Conservation (phyloP, 116 monocot genomes). For the Trichopus zeylanicus region DNA sequence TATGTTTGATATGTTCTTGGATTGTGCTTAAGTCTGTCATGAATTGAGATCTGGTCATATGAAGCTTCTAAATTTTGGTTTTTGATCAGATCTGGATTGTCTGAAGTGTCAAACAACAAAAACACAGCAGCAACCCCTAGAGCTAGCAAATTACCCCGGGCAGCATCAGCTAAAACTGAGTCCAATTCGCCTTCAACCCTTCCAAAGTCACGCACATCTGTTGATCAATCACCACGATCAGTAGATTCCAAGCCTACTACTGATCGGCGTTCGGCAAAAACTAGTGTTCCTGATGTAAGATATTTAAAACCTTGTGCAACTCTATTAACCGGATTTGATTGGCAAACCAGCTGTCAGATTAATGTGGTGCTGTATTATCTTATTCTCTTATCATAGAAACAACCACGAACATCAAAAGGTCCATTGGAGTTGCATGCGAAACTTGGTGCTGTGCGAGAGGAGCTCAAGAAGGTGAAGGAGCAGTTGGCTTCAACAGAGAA, state of each 20-base stretch:
- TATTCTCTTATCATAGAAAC: slow-evolving; percentile 14
- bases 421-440: slow-evolving; percentile 16
- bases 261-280: background rate
- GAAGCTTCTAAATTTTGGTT: background rate
- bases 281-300: slow-evolving; percentile 14
- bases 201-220: slow-evolving; percentile 2
- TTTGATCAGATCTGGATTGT: slow-evolving; percentile 22
- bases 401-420: background rate
- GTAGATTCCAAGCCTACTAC: background rate
- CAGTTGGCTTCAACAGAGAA: slow-evolving; percentile 5
- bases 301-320: background rate
- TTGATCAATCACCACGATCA: slow-evolving; percentile 3
- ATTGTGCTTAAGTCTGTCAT: too few relatives aligned
- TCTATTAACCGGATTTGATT: background rate
- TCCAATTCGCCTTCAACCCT: slow-evolving; percentile 5
- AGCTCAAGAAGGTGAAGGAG: slow-evolving; percentile 21
- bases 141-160: slow-evolving; percentile 11
- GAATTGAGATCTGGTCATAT: background rate
- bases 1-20: too few relatives aligned
- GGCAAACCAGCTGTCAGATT: background rate
- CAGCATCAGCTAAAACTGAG: slow-evolving; percentile 12
- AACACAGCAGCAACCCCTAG: slow-evolving; percentile 21
- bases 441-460: slow-evolving; percentile 10
- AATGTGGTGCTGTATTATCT: background rate
- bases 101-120: slow-evolving; percentile 27